A percentile compares a stretch with the other conserved stretches of the same genome.
Evolutionary conservation across 1,284 basidiomycete species (phyloP).

Genomic region (Boletellus deceptivus): DNA sequence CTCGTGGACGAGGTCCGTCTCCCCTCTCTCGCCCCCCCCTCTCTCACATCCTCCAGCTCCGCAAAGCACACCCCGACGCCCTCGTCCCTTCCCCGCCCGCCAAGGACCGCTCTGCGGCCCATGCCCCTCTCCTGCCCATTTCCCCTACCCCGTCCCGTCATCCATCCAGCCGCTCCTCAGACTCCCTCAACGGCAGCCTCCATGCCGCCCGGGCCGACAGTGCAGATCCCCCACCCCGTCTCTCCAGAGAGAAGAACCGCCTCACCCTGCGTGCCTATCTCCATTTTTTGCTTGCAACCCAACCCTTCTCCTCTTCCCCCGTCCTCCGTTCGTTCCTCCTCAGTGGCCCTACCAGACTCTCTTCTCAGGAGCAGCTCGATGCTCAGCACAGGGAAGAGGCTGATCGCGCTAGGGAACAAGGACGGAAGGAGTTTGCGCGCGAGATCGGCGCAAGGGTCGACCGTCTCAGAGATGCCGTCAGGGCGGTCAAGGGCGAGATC

Average conservation of each 20-base stretch:
- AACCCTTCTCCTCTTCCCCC: conserved; percentile 77
- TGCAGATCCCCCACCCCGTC: conserved; percentile 39
- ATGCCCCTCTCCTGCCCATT: conserved; percentile 27
- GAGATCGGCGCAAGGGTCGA: conserved; percentile 89
- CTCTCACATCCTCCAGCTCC: conserved; percentile 53
- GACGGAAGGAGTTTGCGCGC: conserved; percentile 78
- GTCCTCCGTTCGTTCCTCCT: conserved; percentile 87
- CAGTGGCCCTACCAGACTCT: conserved; percentile 72
- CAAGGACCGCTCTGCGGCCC: conserved; percentile 81
- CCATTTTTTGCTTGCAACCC: conserved; percentile 73
- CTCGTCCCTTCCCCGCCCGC: conserved; percentile 76
- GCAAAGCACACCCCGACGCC: conserved; percentile 79
- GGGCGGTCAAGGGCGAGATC: conserved; percentile 89
- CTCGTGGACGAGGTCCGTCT: conserved; percentile 74
- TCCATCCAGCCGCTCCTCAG: background rate
- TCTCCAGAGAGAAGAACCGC: conserved; percentile 92
- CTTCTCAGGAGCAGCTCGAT: conserved; percentile 78
- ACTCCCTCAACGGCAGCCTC: conserved; percentile 5
- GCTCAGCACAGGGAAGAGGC: conserved; percentile 81
- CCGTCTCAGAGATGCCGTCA: conserved; percentile 80
- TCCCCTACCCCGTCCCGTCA: too few relatives aligned
- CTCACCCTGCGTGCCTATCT: conserved; percentile 93
- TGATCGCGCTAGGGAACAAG: conserved; percentile 87
- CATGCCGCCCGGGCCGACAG: background rate
- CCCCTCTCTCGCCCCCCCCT: background rate